phyloP scores from a whole-genome alignment of 148 eudicot species.

The Cornus controversa region DNA sequence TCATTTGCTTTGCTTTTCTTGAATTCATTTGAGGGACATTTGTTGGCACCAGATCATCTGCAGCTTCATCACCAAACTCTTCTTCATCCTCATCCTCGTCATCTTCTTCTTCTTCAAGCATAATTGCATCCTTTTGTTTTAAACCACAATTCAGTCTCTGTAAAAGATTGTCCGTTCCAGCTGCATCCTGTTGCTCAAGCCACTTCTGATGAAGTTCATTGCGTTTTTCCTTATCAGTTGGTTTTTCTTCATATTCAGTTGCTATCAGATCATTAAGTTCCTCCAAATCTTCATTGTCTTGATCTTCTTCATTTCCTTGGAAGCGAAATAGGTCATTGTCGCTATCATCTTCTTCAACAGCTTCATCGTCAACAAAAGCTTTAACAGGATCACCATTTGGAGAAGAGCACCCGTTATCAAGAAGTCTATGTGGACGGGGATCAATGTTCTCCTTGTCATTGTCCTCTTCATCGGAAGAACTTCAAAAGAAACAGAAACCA shows the following conservation, averaged over 20 bases:
- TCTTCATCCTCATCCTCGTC: slow-evolving; percentile 34
- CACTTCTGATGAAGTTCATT: slow-evolving; percentile 85
- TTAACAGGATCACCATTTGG: slow-evolving; percentile 77
- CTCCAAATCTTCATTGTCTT: slow-evolving; percentile 53
- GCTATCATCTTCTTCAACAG: slow-evolving; percentile 84
- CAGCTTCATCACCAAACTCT: slow-evolving; percentile 32
- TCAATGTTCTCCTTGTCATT: slow-evolving; percentile 69
- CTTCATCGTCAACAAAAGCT: slow-evolving; percentile 91
- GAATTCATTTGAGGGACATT: slow-evolving; percentile 36
- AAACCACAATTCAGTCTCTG: slow-evolving; percentile 59
- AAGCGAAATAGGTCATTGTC: slow-evolving; percentile 62
- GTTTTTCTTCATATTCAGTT: slow-evolving; percentile 62
- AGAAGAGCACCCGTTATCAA: slow-evolving; percentile 29
- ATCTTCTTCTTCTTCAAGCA: slow-evolving; percentile 37
- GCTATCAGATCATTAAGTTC: slow-evolving; percentile 75
- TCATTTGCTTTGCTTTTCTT: slow-evolving; percentile 70
- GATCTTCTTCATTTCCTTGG: slow-evolving; percentile 65
- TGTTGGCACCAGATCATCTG: slow-evolving; percentile 26
- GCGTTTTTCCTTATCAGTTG: slow-evolving; percentile 62
- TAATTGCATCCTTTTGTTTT: slow-evolving; percentile 38
- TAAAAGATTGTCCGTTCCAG: slow-evolving; percentile 77
- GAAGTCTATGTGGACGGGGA: slow-evolving; percentile 30
- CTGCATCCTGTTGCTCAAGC: slow-evolving; percentile 93
- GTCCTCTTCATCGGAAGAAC: slow-evolving; percentile 80
- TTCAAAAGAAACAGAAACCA: slow-evolving; percentile 25